Conservation (phyloP, 352 stramenopile genomes). For the Phytophthora constricta region DNA sequence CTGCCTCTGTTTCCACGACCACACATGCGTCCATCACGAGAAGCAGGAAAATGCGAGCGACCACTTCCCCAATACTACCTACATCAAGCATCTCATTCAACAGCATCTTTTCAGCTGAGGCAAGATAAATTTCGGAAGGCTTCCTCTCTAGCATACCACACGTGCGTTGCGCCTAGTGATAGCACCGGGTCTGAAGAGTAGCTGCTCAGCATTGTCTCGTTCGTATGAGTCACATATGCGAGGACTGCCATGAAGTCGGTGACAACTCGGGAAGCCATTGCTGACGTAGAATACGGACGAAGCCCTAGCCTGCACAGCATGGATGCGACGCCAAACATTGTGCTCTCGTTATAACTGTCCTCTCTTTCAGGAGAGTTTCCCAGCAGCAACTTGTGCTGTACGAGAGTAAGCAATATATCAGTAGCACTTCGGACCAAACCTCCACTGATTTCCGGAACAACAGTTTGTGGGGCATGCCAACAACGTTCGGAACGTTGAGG, state of each 20-base stretch:
- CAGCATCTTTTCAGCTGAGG: conserved; percentile 2
- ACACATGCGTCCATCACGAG: not conserved
- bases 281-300: conserved; percentile 2
- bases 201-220: conserved; percentile 7
- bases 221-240: conserved; percentile 11
- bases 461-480: no score
- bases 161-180: conserved; percentile 1
- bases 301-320: conserved; percentile 7
- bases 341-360: not conserved
- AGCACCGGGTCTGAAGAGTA: conserved; percentile 18
- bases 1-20: not conserved
- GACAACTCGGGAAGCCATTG: conserved; percentile 6
- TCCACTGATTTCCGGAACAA: no score
- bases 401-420: not conserved
- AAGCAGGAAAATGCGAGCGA: not conserved
- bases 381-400: conserved; percentile 12
- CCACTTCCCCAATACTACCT: not conserved
- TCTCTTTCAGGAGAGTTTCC: not conserved
- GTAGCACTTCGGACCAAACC: no score
- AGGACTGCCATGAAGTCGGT: conserved; percentile 20
- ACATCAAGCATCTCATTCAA: not conserved
- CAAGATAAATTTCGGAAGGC: conserved; percentile 4
- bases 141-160: conserved; percentile 14
- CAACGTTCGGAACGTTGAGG: no score
- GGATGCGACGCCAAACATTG: conserved; percentile 18